phyloP scores from a whole-genome alignment of 495 filamentous ascomycete genomes.

The Aspergillus campestris region DNA sequence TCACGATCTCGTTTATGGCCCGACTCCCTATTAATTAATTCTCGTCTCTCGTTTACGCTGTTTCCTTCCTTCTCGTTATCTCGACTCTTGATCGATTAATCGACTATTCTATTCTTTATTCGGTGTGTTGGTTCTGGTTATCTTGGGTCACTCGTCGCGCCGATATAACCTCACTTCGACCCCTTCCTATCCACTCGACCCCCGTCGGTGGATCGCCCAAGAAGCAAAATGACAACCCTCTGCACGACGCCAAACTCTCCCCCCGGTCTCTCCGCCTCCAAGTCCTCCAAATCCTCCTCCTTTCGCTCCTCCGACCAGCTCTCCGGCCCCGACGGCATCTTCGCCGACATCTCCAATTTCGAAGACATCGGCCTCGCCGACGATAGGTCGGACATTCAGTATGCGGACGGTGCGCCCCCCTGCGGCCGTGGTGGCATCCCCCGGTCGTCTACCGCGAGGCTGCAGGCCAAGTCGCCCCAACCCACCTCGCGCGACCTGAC shows the following conservation, averaged over 20 bases:
- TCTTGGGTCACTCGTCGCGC: too few relatives aligned
- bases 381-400: conserved; percentile 31
- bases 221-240: conserved; percentile 40
- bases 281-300: conserved; percentile 87
- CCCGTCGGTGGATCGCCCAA: background rate
- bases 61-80: background rate
- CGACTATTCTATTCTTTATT: background rate
- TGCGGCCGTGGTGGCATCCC: conserved; percentile 23
- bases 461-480: conserved; percentile 24
- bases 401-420: conserved; percentile 18
- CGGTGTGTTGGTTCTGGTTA: too few relatives aligned
- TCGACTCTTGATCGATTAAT: background rate
- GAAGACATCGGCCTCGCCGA: conserved; percentile 90
- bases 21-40: conserved; percentile 6
- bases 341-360: conserved; percentile 70
- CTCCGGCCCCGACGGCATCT: conserved; percentile 55
- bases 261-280: conserved; percentile 75
- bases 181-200: too few relatives aligned
- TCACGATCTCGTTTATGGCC: conserved; percentile 1
- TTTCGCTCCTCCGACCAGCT: conserved; percentile 65
- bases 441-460: conserved; percentile 25
- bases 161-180: too few relatives aligned
- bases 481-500: conserved; percentile 36
- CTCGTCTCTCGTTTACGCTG: conserved; percentile 3
- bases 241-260: conserved; percentile 61